Percentiles rank a stretch among this genome's conserved stretches.
phyloP scores from a whole-genome alignment of 1,139 yeast genomes.

The Candida tropicalis region DNA sequence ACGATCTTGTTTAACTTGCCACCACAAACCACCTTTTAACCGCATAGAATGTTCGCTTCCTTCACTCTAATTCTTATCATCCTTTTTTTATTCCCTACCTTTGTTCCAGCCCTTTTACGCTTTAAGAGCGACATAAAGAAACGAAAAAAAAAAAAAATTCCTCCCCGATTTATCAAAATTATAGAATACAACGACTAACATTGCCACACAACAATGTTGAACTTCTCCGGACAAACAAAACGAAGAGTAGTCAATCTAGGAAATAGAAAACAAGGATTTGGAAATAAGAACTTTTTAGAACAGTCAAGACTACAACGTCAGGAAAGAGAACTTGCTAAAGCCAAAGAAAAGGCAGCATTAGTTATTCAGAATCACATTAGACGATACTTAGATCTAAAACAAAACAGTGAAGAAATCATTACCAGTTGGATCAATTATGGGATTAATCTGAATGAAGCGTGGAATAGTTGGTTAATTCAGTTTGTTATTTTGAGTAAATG shows the following conservation, averaged over 20 bases:
- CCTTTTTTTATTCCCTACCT: too few relatives aligned
- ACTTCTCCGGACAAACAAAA: constrained; percentile 67
- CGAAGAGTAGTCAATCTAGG: constrained; percentile 78
- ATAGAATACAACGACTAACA: not conserved
- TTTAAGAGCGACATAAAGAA: too few relatives aligned
- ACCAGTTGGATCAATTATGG: constrained; percentile 12
- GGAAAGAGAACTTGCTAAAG: constrained; percentile 59
- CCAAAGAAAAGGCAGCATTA: constrained; percentile 50
- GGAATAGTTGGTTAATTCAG: constrained; percentile 12
- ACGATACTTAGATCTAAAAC: constrained; percentile 32
- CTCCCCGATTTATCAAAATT: not conserved
- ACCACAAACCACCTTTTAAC: too few relatives aligned
- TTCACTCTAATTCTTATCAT: too few relatives aligned
- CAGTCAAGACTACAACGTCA: constrained; percentile 68
- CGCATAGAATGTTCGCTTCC: too few relatives aligned
- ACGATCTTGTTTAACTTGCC: too few relatives aligned
- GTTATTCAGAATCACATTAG: constrained; percentile 52
- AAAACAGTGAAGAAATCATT: constrained; percentile 9
- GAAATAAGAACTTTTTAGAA: constrained; percentile 39
- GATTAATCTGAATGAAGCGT: constrained; percentile 5
- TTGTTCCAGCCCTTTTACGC: too few relatives aligned
- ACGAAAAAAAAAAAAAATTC: not conserved
- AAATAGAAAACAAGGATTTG: constrained; percentile 38
- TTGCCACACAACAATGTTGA: constrained; percentile 34
- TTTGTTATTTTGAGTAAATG: constrained; percentile 19